Base-by-base conservation (phyloP, 164 flowering plant genomes). In the Tinospora cordifolia region DNA sequence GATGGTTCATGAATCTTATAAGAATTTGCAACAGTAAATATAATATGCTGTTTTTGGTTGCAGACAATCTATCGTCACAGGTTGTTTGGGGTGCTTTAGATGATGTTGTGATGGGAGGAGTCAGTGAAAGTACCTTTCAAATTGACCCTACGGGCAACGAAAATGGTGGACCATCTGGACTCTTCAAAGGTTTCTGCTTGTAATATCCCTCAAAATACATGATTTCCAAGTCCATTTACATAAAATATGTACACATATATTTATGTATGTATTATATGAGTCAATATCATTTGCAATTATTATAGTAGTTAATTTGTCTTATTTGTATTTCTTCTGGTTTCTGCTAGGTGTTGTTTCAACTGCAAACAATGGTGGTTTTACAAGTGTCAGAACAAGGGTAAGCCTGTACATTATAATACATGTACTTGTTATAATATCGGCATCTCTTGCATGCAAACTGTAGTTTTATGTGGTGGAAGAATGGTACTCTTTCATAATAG, bases 41-140 rank as follows among this genome's bases (percentile, higher is more conserved):
- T 30, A 30, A 4, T 30, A 30, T 30, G 36, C 0, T 47, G 54
- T 10, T 39, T 62, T 74, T 38, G 30, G 25, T 38, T 75, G 70
- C 86, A 93, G 98, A 80, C 69, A 76, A 79, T 39, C 70, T 69
- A 72, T 84, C 81, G 36, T 84, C 75, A 72, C 90, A 90, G 71
- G 83, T 91, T 27, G 75, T 86, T 76, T 94, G 97, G 97, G 97
- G 97, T 75, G 87, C 96, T 58, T 80, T 94, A 78, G 98, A 94
- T 82, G 98, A 94, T 83, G 96, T 90, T 80, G 98, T 94, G 17
- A 94, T 94, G 98, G 97, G 98, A 58, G 97, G 98, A 68, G 97
- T 91, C 68, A 94, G 98, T 85, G 90, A 89, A 82, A 89, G 98
- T 77, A 75, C 84, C 69, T 94, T 88, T 80, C 87, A 66, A 47